Conservation (phyloP, 2,329 filamentous ascomycete species). For the Ophiostoma sp. region DNA sequence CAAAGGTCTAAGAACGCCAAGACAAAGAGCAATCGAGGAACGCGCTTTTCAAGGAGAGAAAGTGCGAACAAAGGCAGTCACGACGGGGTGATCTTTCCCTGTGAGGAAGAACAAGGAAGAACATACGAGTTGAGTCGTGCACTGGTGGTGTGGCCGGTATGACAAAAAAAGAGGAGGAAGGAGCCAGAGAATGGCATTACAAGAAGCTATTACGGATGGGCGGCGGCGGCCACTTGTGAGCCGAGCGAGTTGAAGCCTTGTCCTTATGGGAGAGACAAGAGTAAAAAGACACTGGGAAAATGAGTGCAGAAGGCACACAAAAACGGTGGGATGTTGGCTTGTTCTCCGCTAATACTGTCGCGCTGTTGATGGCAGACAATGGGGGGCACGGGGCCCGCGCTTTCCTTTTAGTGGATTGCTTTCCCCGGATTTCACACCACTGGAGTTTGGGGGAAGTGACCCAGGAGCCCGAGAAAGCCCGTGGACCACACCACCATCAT, state of each 20-base stretch:
- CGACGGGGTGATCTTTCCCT: background rate
- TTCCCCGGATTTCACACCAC: constrained; percentile 1
- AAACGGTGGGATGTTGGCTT: background rate
- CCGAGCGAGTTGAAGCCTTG: constrained; percentile 1
- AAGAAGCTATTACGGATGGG: constrained; percentile 15
- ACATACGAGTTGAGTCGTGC: background rate
- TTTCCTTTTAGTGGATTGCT: background rate
- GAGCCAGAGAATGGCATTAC: background rate
- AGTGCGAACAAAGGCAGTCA: background rate
- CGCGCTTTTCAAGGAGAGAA: background rate
- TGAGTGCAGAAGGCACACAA: background rate
- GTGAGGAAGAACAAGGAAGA: too few relatives aligned
- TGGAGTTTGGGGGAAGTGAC: background rate
- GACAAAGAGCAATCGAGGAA: background rate
- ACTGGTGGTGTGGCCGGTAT: background rate
- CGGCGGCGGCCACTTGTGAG: background rate
- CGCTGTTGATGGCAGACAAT: background rate
- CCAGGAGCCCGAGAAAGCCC: too few relatives aligned
- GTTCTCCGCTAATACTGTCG: background rate
- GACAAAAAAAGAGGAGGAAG: background rate
- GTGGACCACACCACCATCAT: background rate
- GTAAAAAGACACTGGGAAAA: background rate
- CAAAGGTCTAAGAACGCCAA: background rate
- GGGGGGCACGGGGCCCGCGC: background rate
- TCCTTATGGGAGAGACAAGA: background rate